Conservation (phyloP, 257 asterid genomes). For the Capsicum chinense region DNA sequence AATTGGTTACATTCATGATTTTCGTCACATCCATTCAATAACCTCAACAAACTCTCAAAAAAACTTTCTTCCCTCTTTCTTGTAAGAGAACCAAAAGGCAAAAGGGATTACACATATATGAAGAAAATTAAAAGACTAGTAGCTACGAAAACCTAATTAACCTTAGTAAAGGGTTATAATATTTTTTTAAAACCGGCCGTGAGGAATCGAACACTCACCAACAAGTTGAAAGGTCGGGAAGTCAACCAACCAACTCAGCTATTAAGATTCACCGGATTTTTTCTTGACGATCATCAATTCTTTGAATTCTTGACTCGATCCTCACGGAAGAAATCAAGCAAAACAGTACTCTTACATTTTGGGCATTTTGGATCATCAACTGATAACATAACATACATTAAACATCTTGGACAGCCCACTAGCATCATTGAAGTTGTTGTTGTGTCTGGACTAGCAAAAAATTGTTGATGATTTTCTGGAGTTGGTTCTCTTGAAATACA, state of each 20-base stretch:
- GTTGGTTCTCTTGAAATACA: slow-evolving; percentile 28
- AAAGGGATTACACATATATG: not conserved
- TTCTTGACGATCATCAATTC: not conserved
- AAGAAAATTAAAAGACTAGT: not conserved
- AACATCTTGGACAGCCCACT: slow-evolving; percentile 33
- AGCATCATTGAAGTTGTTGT: slow-evolving; percentile 23
- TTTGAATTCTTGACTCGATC: slow-evolving; percentile 18
- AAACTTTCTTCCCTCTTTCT: not conserved
- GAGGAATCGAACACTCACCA: not conserved
- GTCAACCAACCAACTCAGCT: not conserved
- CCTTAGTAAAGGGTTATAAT: not conserved
- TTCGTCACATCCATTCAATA: slow-evolving; percentile 10
- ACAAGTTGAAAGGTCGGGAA: not conserved
- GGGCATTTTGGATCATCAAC: slow-evolving; percentile 29
- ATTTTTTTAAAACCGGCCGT: not conserved
- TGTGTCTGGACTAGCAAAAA: slow-evolving; percentile 9
- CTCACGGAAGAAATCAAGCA: slow-evolving; percentile 32
- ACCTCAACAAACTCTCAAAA: slow-evolving; percentile 1
- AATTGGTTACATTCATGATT: slow-evolving; percentile 12
- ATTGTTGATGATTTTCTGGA: not conserved
- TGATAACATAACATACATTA: slow-evolving; percentile 35
- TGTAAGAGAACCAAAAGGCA: not conserved
- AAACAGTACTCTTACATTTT: slow-evolving; percentile 29
- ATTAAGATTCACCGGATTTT: not conserved
- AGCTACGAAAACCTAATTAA: not conserved